These are phyloP conservation scores for Ustilago xerochloae DNA, from an alignment of 1,284 basidiomycete genomes.

Conservation along the genomic window DNA sequence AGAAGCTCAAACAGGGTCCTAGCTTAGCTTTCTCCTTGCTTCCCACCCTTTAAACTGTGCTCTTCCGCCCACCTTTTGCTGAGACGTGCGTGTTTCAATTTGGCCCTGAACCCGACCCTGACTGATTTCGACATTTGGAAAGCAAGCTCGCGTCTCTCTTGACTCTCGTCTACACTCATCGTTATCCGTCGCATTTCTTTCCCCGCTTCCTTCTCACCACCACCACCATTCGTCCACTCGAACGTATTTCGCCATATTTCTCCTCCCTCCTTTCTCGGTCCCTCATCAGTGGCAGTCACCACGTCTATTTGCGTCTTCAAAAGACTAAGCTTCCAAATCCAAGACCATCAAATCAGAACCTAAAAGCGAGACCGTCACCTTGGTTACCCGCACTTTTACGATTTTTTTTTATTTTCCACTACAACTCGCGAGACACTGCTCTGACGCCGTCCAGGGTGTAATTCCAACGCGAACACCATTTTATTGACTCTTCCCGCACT, in stretches of 20 bases:
- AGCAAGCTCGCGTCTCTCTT: background rate
- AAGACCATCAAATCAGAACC: background rate
- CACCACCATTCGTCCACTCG: background rate
- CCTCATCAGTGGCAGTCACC: background rate
- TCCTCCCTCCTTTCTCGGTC: background rate
- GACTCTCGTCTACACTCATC: conserved; percentile 25
- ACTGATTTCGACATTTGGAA: background rate
- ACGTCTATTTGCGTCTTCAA: background rate
- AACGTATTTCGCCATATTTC: background rate
- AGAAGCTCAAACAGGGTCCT: background rate
- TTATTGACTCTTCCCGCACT: background rate
- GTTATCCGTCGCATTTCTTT: conserved; percentile 47
- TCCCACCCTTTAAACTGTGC: background rate
- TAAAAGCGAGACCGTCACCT: background rate
- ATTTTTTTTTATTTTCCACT: conserved; percentile 1
- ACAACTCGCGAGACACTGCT: conserved; percentile 1
- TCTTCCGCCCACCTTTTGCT: conserved; percentile 2
- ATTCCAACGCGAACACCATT: background rate
- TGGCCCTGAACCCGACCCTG: background rate
- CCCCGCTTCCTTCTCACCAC: conserved; percentile 13
- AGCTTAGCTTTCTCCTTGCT: background rate
- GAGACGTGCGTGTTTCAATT: background rate
- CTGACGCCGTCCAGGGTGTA: background rate
- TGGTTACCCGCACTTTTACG: background rate
- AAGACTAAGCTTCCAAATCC: background rate